A percentile compares a stretch with the other conserved stretches of the same genome.
These are phyloP conservation scores for Evernia prunastri DNA, from an alignment of 495 filamentous ascomycete genomes.

Conservation along the genomic window DNA sequence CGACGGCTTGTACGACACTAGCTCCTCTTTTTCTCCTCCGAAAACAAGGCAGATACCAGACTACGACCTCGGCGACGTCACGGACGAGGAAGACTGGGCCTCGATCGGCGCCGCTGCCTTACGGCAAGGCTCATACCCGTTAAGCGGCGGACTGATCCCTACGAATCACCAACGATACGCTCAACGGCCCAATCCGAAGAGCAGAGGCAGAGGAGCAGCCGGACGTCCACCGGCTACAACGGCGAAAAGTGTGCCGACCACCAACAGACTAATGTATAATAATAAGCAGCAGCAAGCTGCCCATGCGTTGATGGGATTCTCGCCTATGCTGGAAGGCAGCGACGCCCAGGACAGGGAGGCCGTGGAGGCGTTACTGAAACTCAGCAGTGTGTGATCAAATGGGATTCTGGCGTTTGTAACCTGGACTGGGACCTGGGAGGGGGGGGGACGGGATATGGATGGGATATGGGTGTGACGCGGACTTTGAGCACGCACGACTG, in stretches of 20 bases:
- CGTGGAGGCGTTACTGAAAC: constrained; percentile 27
- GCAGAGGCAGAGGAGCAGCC: constrained; percentile 26
- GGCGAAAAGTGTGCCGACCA: constrained; percentile 34
- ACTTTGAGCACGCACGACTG: constrained; percentile 24
- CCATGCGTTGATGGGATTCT: constrained; percentile 36
- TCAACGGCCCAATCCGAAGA: constrained; percentile 20
- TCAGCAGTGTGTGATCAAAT: constrained; percentile 20
- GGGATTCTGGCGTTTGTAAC: neutral
- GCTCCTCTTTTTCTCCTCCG: constrained; percentile 66
- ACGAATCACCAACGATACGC: constrained; percentile 29
- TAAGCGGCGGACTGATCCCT: constrained; percentile 24
- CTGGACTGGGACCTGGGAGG: constrained; percentile 4
- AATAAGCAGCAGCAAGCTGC: constrained; percentile 41
- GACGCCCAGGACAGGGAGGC: constrained; percentile 26
- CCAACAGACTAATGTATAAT: constrained; percentile 21
- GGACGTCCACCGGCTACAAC: constrained; percentile 41
- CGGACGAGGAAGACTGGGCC: constrained; percentile 98
- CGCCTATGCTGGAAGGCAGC: constrained; percentile 16
- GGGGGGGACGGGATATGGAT: constrained; percentile 1
- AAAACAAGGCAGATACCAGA: constrained; percentile 41
- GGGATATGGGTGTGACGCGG: constrained; percentile 16
- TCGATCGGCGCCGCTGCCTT: constrained; percentile 80
- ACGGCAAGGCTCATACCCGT: constrained; percentile 58
- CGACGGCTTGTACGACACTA: constrained; percentile 65
- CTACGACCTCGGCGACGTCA: constrained; percentile 67